These are phyloP conservation scores for Cladosporium velox DNA, from an alignment of 2,329 filamentous ascomycete genomes.

Conservation along the genomic window DNA sequence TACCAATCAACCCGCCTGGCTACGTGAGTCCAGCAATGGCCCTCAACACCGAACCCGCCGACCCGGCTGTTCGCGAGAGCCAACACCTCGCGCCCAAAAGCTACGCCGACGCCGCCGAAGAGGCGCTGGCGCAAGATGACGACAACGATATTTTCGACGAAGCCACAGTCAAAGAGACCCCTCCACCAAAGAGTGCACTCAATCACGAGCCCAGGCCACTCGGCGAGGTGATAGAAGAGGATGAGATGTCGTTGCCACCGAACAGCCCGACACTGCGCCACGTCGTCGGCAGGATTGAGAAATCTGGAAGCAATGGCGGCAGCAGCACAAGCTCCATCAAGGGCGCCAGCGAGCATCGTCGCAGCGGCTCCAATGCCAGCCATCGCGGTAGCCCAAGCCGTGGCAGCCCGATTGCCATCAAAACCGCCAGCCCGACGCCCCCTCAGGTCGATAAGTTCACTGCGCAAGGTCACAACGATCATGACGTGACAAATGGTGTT, in stretches of 20 bases:
- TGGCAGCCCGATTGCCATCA: constrained; percentile 1
- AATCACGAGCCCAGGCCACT: constrained; percentile 36
- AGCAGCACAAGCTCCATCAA: constrained; percentile 13
- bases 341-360: constrained; percentile 1
- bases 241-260: constrained; percentile 31
- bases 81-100: constrained; percentile 46
- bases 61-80: constrained; percentile 42
- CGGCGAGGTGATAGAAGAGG: constrained; percentile 40
- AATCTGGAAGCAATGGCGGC: neutral
- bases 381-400: neutral
- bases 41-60: constrained; percentile 45
- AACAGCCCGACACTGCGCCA: constrained; percentile 33
- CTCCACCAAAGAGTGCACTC: constrained; percentile 27
- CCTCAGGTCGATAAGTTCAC: constrained; percentile 14
- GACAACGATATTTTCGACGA: constrained; percentile 28
- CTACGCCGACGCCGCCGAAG: constrained; percentile 44
- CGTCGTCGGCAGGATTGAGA: constrained; percentile 20
- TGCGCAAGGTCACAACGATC: constrained; percentile 26
- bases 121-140: constrained; percentile 33
- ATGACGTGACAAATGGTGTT: constrained; percentile 29
- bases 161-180: constrained; percentile 39
- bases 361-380: neutral
- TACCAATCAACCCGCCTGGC: constrained; percentile 16
- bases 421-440: constrained; percentile 9
- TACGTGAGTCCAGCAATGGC: constrained; percentile 37